Base-by-base conservation (phyloP, 2,329 filamentous ascomycete species). In the Monosporascus sp. region DNA sequence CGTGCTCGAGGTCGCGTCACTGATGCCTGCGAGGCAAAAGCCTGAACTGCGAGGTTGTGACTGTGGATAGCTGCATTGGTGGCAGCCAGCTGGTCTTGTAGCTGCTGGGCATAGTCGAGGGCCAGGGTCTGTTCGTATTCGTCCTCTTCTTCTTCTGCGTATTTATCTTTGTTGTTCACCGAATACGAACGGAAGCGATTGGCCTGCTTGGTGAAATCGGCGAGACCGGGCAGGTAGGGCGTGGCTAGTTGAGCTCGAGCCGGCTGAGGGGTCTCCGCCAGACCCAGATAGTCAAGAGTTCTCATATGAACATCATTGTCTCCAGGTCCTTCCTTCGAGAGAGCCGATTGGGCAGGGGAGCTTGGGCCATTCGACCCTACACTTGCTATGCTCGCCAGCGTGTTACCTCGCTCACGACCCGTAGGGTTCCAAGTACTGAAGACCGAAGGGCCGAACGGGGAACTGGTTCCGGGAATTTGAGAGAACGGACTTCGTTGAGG, bases 151-250 rank as follows among this genome's bases (percentile, higher is more conserved):
- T 90, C 87, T 63, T 95, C 90, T 2, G 89, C 92, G 64, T 97
- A 97, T 70, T 94, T 95, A 69, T 97, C 93, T 72, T 96, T 97
- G 52, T 96, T 95, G 71, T 99, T 99, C 59, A 99, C 94, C 1
- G 94, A 99, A 70, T 97, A 97, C 2, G 94, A 99, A 47, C 94
- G 85, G 77, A 97, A 96, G 50, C 94, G 85, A 69, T 89, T 97
- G 45, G 87, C 80, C 62, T 89, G 88, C 67, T 83, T 88, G 58
- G 86, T 87, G 60, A 90, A 81, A 67, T 89, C 87, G 56, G 86
- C 85, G 55, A 93, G 76, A 64, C 88, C 88, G 45, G 87, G 85
- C 37, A 93, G 78, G 59, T 90, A 88, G 2, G 88, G 86, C 8
- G 89, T 85, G 43, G 85, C 85, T 57, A 95, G 75, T 57, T 86